Conservation (phyloP, 2,329 filamentous ascomycete species). For the Talaromyces sp. region DNA sequence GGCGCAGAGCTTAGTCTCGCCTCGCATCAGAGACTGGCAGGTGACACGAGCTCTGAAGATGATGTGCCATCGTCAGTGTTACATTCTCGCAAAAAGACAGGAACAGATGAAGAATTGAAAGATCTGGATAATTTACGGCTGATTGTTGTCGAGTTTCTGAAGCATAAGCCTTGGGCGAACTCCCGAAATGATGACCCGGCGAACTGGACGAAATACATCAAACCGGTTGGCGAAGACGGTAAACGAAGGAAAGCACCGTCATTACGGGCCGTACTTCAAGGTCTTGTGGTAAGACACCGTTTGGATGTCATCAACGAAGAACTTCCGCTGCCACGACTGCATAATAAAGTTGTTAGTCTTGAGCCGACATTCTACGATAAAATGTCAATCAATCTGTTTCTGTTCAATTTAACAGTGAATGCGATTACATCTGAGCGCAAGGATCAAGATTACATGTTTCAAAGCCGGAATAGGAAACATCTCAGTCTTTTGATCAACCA, state of each 20-base stretch:
- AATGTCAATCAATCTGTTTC: constrained; percentile 77
- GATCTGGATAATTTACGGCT: constrained; percentile 65
- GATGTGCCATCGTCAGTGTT: constrained; percentile 30
- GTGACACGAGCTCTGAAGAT: constrained; percentile 33
- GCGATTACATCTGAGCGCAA: constrained; percentile 80
- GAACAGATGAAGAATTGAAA: constrained; percentile 54
- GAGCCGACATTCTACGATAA: constrained; percentile 83
- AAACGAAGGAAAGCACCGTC: constrained; percentile 40
- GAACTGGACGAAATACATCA: constrained; percentile 72
- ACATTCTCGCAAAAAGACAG: constrained; percentile 32
- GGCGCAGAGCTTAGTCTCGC: constrained; percentile 64
- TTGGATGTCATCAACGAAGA: constrained; percentile 65
- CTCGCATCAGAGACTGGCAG: constrained; percentile 36
- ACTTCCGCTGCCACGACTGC: constrained; percentile 65
- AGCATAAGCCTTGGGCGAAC: constrained; percentile 75
- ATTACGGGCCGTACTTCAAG: constrained; percentile 67
- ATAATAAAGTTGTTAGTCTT: constrained; percentile 68
- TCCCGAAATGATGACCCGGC: constrained; percentile 55
- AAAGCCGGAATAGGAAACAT: constrained; percentile 65
- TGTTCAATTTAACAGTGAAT: constrained; percentile 80
- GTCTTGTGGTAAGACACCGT: constrained; percentile 76
- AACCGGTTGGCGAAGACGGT: constrained; percentile 57
- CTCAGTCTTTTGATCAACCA: constrained; percentile 71
- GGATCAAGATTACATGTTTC: constrained; percentile 86
- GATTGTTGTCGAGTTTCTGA: constrained; percentile 68